Evolutionary conservation across 352 stramenopile genomes (phyloP).

Genomic region (Globisporangium radiosum): DNA sequence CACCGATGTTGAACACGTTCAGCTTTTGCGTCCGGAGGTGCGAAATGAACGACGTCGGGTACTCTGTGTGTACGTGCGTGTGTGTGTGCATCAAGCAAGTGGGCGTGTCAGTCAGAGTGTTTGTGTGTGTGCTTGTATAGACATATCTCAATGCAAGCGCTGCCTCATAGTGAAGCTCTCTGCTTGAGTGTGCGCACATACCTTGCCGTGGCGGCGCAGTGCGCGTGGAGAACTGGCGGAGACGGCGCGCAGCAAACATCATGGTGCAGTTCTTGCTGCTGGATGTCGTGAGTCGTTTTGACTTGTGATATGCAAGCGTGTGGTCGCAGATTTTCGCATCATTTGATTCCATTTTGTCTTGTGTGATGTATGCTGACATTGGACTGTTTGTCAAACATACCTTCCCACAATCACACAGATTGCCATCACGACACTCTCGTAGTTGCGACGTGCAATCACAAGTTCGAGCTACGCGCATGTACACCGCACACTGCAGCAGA

Average conservation of each 20-base stretch:
- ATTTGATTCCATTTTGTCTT: neutral
- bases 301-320: neutral
- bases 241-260: slow-evolving; percentile 17
- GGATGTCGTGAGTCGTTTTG: no score
- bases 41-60: slow-evolving; percentile 77
- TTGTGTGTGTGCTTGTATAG: no score
- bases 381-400: neutral
- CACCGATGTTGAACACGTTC: slow-evolving; percentile 82
- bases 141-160: neutral
- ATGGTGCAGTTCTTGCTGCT: neutral
- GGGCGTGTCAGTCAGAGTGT: no score
- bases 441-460: no score
- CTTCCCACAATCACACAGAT: neutral
- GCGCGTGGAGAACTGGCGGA: slow-evolving; percentile 35
- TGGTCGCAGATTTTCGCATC: neutral
- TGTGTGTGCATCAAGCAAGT: neutral
- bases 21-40: slow-evolving; percentile 75
- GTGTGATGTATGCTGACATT: neutral
- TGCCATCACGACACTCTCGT: no score
- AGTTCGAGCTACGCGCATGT: neutral
- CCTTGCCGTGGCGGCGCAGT: slow-evolving; percentile 29
- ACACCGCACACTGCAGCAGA: neutral
- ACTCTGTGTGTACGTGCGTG: slow-evolving; percentile 35
- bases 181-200: slow-evolving; percentile 6
- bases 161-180: no score